These are phyloP conservation scores for Trichoderma sp. DNA, from an alignment of 2,329 filamentous ascomycete genomes.

Conservation along the genomic window DNA sequence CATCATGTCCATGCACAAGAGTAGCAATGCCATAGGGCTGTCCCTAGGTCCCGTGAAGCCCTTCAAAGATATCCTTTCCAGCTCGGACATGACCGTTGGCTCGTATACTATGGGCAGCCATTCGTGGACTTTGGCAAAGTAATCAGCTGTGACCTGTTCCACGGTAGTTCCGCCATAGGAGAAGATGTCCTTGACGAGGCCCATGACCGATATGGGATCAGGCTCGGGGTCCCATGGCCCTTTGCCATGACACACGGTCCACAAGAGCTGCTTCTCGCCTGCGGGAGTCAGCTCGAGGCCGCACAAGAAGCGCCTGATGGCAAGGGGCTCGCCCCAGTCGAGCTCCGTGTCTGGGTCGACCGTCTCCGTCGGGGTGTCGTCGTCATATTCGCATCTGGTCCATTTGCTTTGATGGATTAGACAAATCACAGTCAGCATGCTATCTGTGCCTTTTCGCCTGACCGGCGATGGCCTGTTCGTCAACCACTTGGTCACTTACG, in stretches of 20 bases:
- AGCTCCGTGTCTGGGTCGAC: neutral
- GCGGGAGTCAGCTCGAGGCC: conserved; percentile 9
- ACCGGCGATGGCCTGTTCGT: neutral
- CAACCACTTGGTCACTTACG: neutral
- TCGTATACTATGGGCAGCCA: conserved; percentile 17
- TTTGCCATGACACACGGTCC: neutral
- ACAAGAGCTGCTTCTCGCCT: conserved; percentile 23
- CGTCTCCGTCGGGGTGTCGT: neutral
- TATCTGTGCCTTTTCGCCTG: neutral
- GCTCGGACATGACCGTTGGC: neutral
- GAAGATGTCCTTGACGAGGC: conserved; percentile 6
- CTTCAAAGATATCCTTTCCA: neutral
- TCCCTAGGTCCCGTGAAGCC: neutral
- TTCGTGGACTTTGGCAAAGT: conserved; percentile 8
- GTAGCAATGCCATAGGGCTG: neutral
- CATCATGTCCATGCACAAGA: conserved; percentile 21
- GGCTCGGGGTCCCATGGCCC: neutral
- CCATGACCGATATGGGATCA: neutral
- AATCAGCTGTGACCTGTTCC: neutral
- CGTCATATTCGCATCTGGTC: conserved; percentile 15
- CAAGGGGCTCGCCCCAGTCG: conserved; percentile 9
- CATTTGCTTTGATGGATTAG: neutral
- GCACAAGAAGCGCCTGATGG: conserved; percentile 9
- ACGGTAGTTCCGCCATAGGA: conserved; percentile 7
- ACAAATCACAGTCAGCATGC: neutral